A percentile compares a stretch with the other conserved stretches of the same genome.
phyloP scores from a whole-genome alignment of 1,139 yeast species.

The Candida sp. region DNA sequence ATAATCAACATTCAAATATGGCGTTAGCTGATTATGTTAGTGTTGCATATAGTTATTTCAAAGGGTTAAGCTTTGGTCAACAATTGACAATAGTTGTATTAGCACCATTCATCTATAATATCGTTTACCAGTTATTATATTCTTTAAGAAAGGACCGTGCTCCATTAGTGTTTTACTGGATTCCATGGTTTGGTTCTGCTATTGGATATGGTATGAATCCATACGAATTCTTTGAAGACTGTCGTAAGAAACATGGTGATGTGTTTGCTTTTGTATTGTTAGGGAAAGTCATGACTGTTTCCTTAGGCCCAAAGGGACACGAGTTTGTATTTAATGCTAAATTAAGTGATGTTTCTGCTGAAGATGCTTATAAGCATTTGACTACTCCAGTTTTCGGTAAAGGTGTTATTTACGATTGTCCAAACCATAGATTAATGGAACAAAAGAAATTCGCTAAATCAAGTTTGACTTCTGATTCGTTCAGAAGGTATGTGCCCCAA shows the following conservation, averaged over 20 bases:
- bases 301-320: constrained; percentile 96
- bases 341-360: constrained; percentile 88
- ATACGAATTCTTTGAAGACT: constrained; percentile 77
- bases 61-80: constrained; percentile 23
- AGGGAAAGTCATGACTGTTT: constrained; percentile 94
- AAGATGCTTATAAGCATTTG: constrained; percentile 90
- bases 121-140: constrained; percentile 68
- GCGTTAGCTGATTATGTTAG: constrained; percentile 23
- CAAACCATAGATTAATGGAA: constrained; percentile 92
- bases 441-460: constrained; percentile 95
- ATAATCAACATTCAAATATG: constrained; percentile 13
- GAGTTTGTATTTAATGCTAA: constrained; percentile 94
- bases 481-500: constrained; percentile 82
- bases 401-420: constrained; percentile 96
- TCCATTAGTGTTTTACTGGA: constrained; percentile 88
- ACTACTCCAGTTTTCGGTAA: constrained; percentile 98
- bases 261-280: constrained; percentile 84
- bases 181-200: constrained; percentile 97
- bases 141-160: constrained; percentile 75
- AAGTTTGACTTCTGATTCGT: constrained; percentile 84
- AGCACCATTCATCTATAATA: constrained; percentile 56
- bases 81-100: constrained; percentile 35
- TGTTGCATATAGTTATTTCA: constrained; percentile 18
- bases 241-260: constrained; percentile 85
- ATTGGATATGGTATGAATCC: constrained; percentile 89